A percentile compares a stretch with the other conserved stretches of the same genome.
phyloP scores from a whole-genome alignment of 805 yeast genomes.

The Tetrapisispora arboricola region DNA sequence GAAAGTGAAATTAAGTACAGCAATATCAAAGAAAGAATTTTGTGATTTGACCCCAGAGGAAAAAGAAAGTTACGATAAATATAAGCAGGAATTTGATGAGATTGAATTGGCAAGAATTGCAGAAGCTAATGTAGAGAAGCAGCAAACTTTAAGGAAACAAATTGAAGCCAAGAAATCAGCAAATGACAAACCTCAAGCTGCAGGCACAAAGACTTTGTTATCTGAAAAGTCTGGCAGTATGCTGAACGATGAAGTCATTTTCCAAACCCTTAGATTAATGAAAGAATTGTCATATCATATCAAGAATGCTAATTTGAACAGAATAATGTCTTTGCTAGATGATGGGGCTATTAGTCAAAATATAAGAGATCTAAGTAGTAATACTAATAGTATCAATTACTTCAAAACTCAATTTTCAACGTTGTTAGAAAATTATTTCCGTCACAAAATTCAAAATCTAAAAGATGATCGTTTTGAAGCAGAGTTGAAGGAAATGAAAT shows the following conservation, averaged over 20 bases:
- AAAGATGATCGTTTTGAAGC: not conserved
- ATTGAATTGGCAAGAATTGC: slow-evolving; percentile 12
- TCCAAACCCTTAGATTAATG: slow-evolving; percentile 14
- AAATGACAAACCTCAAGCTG: slow-evolving; percentile 5
- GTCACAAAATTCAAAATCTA: not conserved
- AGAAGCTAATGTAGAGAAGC: slow-evolving; percentile 17
- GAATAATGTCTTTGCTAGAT: slow-evolving; percentile 9
- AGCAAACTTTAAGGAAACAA: slow-evolving; percentile 15
- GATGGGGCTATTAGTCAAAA: slow-evolving; percentile 7
- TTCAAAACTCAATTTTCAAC: not conserved
- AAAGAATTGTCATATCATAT: slow-evolving; percentile 13
- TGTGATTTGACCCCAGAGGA: slow-evolving; percentile 32
- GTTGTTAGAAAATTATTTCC: not conserved
- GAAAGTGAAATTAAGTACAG: slow-evolving; percentile 40
- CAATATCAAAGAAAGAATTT: slow-evolving; percentile 50
- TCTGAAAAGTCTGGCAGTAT: not conserved
- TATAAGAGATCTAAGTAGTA: slow-evolving; percentile 1
- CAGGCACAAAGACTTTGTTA: slow-evolving; percentile 4
- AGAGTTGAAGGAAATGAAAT: not conserved
- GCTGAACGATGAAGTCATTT: slow-evolving; percentile 1
- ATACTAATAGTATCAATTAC: not conserved
- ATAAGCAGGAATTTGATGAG: slow-evolving; percentile 14
- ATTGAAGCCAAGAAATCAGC: slow-evolving; percentile 9
- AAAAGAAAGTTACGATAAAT: slow-evolving; percentile 3
- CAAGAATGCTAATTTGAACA: slow-evolving; percentile 9